Conservation (phyloP, 306 rosid genomes). For the Dryas drummondii region DNA sequence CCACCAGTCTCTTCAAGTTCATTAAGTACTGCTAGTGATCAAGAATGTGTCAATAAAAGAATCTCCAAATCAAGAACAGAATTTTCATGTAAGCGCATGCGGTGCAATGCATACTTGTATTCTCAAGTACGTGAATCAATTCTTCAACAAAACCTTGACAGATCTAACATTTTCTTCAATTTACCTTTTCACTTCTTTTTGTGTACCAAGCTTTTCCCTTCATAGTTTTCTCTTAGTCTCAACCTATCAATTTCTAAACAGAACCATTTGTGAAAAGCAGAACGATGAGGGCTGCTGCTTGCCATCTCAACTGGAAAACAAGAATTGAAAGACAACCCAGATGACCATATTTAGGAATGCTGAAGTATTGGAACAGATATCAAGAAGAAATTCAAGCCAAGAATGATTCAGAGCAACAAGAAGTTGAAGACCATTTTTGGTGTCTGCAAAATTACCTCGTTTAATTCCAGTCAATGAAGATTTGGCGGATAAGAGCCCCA, state of each 20-base stretch:
- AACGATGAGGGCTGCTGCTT: background rate
- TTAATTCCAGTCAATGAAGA: background rate
- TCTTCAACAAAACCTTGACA: slow-evolving; percentile 6
- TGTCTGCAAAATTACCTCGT: no score
- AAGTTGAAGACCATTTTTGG: background rate
- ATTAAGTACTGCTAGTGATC: slow-evolving; percentile 28
- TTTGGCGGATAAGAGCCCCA: background rate
- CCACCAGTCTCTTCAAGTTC: slow-evolving; percentile 47
- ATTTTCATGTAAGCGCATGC: background rate
- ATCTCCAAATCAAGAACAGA: slow-evolving; percentile 17
- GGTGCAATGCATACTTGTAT: slow-evolving; percentile 7
- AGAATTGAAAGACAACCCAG: background rate
- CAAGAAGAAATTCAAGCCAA: background rate
- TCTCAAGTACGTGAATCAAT: background rate
- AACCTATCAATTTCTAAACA: background rate
- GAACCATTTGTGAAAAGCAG: background rate
- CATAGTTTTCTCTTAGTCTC: background rate
- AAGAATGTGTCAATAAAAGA: slow-evolving; percentile 27
- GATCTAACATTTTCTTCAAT: background rate
- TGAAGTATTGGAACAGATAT: background rate
- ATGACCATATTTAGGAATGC: background rate
- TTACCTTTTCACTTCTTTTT: no score
- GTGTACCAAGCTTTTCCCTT: no score
- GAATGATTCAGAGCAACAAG: background rate
- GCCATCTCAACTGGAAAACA: no score